Base-by-base conservation (phyloP, 1,284 basidiomycete genomes). In the Naganishia cerealis region DNA sequence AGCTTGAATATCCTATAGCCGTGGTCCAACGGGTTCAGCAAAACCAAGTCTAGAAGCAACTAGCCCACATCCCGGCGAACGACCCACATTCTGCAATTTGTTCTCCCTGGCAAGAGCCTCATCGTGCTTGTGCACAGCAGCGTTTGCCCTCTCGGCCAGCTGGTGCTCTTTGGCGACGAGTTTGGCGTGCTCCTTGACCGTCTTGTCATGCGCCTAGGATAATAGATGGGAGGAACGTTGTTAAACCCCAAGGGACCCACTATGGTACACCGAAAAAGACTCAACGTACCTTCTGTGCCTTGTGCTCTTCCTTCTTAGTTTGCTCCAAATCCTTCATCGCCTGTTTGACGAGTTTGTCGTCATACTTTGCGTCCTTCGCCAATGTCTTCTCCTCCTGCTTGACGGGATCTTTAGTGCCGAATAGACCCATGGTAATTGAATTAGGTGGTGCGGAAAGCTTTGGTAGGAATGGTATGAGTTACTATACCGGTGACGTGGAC, bases 381-480 rank as follows among this genome's bases (percentile, higher is more conserved):
- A 71, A 52, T 43, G 62, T 26, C 57, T 71, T 71, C 40, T 68
- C 66, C 52, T 71, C 67, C 52, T 68, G 36, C 57, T 61, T 58
- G 63, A 55, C 58, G 42, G 70, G 70, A 52, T 62, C 61, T 21
- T 39, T 56, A 16, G 46, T 55, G 21, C 54, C 21, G 39, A 70
- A 70, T 42, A 70, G 66, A 43, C 69, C 69, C 69, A 67, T 70
- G 39, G 26, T 61, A 26, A 10, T 57, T 9, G 3, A 13, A 2
- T 46, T 33, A 42, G 9, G 40, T 24, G 26, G 29, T 29, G 3
- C 10, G 40, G 40, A 18, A 13, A 13, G 40, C 3, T 42, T 12
- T 2, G 40, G 40, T 3, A 42, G 8, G 10, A 42, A 2, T 42
- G 40, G 16, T 2, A 9, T 13, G 10, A 8, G 10, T 18, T 42